Evolutionary conservation across 192 early-diverging fungal species (phyloP), one percentile per base, ranked within the genome.

Genomic region (Backusella westeae): DNA sequence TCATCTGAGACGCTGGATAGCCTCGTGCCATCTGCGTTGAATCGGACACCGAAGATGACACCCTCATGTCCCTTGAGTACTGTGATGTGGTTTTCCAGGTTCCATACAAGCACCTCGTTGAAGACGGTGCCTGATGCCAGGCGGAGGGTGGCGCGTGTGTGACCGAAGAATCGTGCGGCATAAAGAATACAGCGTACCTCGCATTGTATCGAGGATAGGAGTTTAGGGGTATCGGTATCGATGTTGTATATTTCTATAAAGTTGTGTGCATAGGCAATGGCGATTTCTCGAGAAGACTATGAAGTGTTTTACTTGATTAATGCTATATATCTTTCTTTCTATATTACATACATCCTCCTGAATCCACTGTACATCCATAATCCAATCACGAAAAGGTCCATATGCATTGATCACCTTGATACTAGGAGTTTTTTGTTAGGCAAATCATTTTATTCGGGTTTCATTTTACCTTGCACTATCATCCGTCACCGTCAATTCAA

Each of bases 51-150:
- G 82, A 96, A 96, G 4, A 97, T 84, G 17, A 94, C 93, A 19
- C 95, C 95, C 49, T 91, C 89, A 21, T 90, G 87, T 6, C 85
- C 91, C 10, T 86, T 63, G 26, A 93, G 68, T 26, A 82, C 82
- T 35, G 14, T 79, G 39, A 15, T 84, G 10, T 39, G 85, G 41
- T 82, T 81, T 9, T 59, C 68, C 1, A 89, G 78, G 46, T 89
- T 84, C 93, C 94, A 95, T 2, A 95, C 53, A 71, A 92, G 82
- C 0, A 94, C 90, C 59, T 96, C 85, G 81, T 94, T 94, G 76
- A 95, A 96, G 6, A 95, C 94, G 10, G 95, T 96, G 1, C 95
- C 95, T 1, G 89, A 89, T 0, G 91, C 92, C 10, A 95, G 79
- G 8, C 79, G 75, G 5, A 95, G 63, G 0, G 78, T 80, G 15